Conservation (phyloP, 2,329 filamentous ascomycete species). For the Lasiodiplodia theobromae region DNA sequence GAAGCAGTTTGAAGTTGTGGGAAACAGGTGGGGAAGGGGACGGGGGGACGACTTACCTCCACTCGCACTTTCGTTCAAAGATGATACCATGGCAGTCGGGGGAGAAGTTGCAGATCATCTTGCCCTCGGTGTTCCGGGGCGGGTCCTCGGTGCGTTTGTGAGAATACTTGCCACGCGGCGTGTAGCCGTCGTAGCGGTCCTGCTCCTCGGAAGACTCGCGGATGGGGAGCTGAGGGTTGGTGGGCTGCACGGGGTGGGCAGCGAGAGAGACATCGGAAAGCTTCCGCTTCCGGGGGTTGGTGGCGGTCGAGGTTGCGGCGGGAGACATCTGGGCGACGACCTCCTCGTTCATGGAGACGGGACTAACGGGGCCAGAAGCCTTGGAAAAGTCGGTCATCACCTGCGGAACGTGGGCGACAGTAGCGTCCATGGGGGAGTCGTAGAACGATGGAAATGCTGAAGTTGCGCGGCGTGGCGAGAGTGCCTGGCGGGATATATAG, state of each 20-base stretch:
- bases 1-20: neutral
- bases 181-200: slow-evolving; percentile 26
- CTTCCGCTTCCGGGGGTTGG: slow-evolving; percentile 28
- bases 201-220: slow-evolving; percentile 26
- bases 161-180: slow-evolving; percentile 45
- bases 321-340: slow-evolving; percentile 14
- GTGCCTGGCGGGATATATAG: slow-evolving; percentile 12
- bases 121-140: slow-evolving; percentile 71
- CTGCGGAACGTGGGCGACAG: slow-evolving; percentile 10
- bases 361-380: slow-evolving; percentile 18
- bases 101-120: slow-evolving; percentile 74
- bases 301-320: slow-evolving; percentile 7
- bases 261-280: slow-evolving; percentile 24
- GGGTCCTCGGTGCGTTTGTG: slow-evolving; percentile 57
- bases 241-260: slow-evolving; percentile 10
- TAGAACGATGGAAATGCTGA: neutral
- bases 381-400: slow-evolving; percentile 25
- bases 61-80: slow-evolving; percentile 88
- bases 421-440: slow-evolving; percentile 15
- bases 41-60: slow-evolving; percentile 73
- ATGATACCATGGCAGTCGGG: slow-evolving; percentile 72
- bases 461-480: slow-evolving; percentile 15
- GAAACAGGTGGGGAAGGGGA: slow-evolving; percentile 16
- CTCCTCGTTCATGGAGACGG: slow-evolving; percentile 24
- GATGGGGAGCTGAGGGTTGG: slow-evolving; percentile 4